A percentile compares a stretch with the other conserved stretches of the same genome.
These are phyloP conservation scores for Mitragyna speciosa DNA, from an alignment of 257 asterid genomes.

Conservation along the genomic window DNA sequence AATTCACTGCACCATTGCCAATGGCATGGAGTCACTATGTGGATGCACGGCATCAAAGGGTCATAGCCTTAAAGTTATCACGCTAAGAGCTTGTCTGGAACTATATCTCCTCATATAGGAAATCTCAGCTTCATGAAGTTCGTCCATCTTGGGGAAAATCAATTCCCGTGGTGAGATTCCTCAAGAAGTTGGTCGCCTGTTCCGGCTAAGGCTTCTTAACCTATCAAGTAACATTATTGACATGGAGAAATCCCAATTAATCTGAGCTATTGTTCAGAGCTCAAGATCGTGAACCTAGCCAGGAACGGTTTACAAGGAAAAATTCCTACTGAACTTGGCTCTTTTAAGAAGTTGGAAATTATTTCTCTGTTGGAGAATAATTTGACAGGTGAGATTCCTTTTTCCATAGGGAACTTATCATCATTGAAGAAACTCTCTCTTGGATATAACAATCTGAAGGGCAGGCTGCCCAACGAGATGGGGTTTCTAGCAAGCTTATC, in stretches of 20 bases:
- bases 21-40: slow-evolving; percentile 31
- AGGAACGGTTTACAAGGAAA: background rate
- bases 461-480: slow-evolving; percentile 1
- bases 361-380: background rate
- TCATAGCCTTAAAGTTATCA: slow-evolving; percentile 13
- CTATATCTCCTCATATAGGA: slow-evolving; percentile 35
- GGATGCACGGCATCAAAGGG: background rate
- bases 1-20: slow-evolving; percentile 8
- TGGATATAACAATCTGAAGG: background rate
- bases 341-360: background rate
- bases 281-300: background rate
- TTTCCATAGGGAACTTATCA: background rate
- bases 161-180: slow-evolving; percentile 34
- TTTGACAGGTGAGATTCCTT: slow-evolving; percentile 3
- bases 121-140: slow-evolving; percentile 34
- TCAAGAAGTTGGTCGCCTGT: slow-evolving; percentile 28
- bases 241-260: slow-evolving; percentile 38
- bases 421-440: background rate
- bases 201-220: slow-evolving; percentile 12
- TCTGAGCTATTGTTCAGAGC: slow-evolving; percentile 19
- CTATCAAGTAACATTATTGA: slow-evolving; percentile 26
- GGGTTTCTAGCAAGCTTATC: background rate
- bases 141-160: slow-evolving; percentile 27
- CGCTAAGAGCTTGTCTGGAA: slow-evolving; percentile 26
- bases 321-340: background rate